A percentile compares a stretch with the other conserved stretches of the same genome.
phyloP scores from a whole-genome alignment of 2,329 filamentous ascomycete species.

The Dactylellina cionopaga region DNA sequence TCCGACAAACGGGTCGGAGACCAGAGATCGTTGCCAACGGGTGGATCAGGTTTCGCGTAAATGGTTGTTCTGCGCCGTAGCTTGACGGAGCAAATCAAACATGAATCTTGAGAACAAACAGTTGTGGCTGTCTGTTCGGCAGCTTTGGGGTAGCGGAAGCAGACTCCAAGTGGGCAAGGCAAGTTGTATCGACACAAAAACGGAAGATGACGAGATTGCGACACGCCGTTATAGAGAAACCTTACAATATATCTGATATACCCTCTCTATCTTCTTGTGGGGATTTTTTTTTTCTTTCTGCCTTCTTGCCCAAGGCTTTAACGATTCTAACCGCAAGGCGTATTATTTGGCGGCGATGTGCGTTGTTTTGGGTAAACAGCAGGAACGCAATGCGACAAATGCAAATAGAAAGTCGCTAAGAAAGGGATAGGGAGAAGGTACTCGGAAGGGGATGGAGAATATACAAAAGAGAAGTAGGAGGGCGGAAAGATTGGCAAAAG shows the following conservation, averaged over 20 bases:
- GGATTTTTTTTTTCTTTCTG: neutral
- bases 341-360: neutral
- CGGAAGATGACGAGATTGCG: conserved; percentile 12
- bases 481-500: no score
- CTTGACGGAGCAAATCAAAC: conserved; percentile 45
- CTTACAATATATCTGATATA: no score
- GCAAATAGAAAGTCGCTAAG: no score
- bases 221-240: conserved; percentile 3
- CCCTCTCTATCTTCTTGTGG: no score
- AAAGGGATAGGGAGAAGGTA: no score
- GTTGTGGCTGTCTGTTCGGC: conserved; percentile 18
- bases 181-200: conserved; percentile 24
- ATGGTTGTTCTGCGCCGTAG: conserved; percentile 20
- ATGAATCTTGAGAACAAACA: conserved; percentile 40
- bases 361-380: no score
- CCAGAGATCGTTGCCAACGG: conserved; percentile 15
- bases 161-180: conserved; percentile 27
- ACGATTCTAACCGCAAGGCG: no score
- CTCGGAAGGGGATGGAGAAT: conserved; percentile 40
- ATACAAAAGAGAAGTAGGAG: no score
- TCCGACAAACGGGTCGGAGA: conserved; percentile 32
- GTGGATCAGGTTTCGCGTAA: conserved; percentile 39
- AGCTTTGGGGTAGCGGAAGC: conserved; percentile 37
- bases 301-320: neutral
- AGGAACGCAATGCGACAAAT: no score